Conservation (phyloP, 2,329 filamentous ascomycete species). For the Pseudogymnoascus sp. region DNA sequence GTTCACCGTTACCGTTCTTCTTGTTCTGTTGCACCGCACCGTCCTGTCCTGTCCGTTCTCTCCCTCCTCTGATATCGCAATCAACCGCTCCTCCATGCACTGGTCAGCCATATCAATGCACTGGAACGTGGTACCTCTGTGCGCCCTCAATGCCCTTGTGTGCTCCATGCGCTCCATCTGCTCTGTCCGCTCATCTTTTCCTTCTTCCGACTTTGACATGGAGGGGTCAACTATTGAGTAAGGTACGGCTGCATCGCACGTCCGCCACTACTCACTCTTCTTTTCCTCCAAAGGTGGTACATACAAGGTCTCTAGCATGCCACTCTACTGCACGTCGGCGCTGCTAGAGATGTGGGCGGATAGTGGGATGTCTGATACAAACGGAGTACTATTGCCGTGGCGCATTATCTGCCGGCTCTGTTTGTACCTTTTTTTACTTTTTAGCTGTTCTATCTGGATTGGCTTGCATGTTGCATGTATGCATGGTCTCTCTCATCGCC, state of each 20-base stretch:
- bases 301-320: background rate
- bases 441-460: background rate
- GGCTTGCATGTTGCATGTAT: background rate
- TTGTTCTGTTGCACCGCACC: too few relatives aligned
- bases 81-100: background rate
- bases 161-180: background rate
- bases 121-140: conserved; percentile 1
- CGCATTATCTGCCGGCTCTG: background rate
- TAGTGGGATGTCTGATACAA: background rate
- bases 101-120: background rate
- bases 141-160: background rate
- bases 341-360: background rate
- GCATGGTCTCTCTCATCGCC: background rate
- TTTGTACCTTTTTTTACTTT: background rate
- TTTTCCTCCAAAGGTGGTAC: background rate
- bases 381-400: background rate
- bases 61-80: background rate
- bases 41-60: too few relatives aligned
- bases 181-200: background rate
- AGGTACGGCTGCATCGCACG: conserved; percentile 5
- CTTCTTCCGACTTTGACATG: conserved; percentile 1
- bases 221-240: background rate
- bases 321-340: background rate
- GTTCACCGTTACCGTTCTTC: too few relatives aligned
- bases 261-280: conserved; percentile 1